Evolutionary conservation across 495 filamentous ascomycete genomes (phyloP).

Genomic region (Lepidopterella palustris): DNA sequence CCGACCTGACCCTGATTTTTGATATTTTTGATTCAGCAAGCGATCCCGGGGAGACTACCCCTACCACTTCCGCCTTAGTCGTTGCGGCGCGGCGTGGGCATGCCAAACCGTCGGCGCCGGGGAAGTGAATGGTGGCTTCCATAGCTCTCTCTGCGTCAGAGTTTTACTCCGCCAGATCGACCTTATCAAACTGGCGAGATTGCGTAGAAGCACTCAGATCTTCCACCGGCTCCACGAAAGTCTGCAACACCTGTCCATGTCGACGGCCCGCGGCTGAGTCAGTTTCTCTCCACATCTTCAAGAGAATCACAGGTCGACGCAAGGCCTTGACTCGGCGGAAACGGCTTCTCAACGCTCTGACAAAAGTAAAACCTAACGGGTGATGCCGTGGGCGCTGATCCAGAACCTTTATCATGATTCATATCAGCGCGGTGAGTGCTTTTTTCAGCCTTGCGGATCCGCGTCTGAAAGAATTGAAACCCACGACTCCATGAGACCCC

Average conservation of each 20-base stretch:
- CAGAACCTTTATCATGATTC: neutral
- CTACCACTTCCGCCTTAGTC: conserved; percentile 12
- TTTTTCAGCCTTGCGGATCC: neutral
- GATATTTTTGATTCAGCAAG: conserved; percentile 21
- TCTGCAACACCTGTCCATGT: neutral
- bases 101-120: conserved; percentile 25
- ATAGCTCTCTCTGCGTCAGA: conserved; percentile 10
- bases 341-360: neutral
- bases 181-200: conserved; percentile 21
- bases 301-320: neutral
- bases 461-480: neutral
- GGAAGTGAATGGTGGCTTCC: conserved; percentile 25
- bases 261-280: neutral
- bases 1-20: neutral
- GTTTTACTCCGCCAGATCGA: conserved; percentile 22
- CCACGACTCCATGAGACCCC: neutral
- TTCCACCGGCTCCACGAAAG: neutral
- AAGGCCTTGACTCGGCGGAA: conserved; percentile 1
- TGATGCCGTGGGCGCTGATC: neutral
- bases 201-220: conserved; percentile 10
- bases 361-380: neutral
- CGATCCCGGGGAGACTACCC: conserved; percentile 9
- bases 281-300: neutral
- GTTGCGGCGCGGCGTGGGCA: conserved; percentile 11
- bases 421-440: neutral